These are phyloP conservation scores for Candida railenensis DNA, from an alignment of 805 yeast species.

Conservation along the genomic window DNA sequence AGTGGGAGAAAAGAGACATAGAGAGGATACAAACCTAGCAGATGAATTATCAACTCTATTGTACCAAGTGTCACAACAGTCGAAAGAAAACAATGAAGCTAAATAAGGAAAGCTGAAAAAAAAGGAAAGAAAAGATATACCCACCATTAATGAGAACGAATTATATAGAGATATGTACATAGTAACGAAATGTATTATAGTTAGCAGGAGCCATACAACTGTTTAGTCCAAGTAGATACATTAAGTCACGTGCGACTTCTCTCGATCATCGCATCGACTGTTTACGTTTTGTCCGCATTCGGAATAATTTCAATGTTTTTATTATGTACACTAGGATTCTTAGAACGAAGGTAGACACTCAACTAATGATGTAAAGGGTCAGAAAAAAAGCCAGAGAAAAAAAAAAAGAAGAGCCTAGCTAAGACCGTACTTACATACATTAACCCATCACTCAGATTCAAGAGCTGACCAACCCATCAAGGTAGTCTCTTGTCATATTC, in stretches of 20 bases:
- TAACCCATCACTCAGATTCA: not conserved
- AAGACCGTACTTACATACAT: not conserved
- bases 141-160: not conserved
- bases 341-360: too few species aligned
- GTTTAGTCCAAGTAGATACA: too few species aligned
- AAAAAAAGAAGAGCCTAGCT: not conserved
- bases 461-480: not conserved
- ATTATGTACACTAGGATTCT: too few species aligned
- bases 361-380: too few species aligned
- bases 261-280: not conserved
- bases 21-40: constrained; percentile 15
- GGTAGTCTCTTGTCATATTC: not conserved
- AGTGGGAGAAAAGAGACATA: constrained; percentile 1
- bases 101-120: not conserved
- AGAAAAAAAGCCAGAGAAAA: not conserved
- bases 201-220: not conserved
- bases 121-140: too few species aligned
- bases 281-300: not conserved
- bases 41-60: constrained; percentile 20
- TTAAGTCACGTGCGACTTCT: not conserved
- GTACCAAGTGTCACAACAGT: constrained; percentile 5
- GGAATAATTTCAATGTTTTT: too few species aligned
- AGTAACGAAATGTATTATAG: not conserved
- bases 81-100: constrained; percentile 2
- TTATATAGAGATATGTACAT: constrained; percentile 5